phyloP scores from a whole-genome alignment of 2,329 filamentous ascomycete species.

The Neofusicoccum umdonicola region DNA sequence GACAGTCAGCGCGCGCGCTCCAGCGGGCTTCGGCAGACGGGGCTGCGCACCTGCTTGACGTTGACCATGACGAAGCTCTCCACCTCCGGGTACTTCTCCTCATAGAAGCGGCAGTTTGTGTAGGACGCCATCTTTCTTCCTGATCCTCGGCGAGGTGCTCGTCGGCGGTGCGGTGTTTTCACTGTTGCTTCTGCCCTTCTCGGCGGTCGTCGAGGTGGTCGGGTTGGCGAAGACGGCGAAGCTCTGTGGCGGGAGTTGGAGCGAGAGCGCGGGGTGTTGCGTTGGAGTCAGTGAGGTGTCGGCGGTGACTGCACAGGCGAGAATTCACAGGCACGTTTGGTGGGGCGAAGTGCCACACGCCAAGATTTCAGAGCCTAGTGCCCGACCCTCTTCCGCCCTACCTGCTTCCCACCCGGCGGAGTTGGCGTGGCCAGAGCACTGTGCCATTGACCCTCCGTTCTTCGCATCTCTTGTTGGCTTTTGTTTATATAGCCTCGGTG shows the following conservation, averaged over 20 bases:
- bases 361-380: slow-evolving; percentile 13
- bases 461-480: too few relatives aligned
- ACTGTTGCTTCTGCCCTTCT: neutral
- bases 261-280: neutral
- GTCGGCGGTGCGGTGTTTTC: neutral
- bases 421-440: too few relatives aligned
- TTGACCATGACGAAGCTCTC: slow-evolving; percentile 99
- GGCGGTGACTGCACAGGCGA: slow-evolving; percentile 14
- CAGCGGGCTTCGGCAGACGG: slow-evolving; percentile 7
- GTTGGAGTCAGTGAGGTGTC: slow-evolving; percentile 11
- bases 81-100: slow-evolving; percentile 97
- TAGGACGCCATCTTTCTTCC: slow-evolving; percentile 70
- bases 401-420: neutral
- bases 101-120: slow-evolving; percentile 95
- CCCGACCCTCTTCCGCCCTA: neutral
- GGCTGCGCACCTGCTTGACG: slow-evolving; percentile 75
- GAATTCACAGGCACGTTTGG: slow-evolving; percentile 15
- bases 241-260: neutral
- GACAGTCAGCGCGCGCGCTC: neutral
- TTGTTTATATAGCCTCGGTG: too few relatives aligned
- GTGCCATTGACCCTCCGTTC: too few relatives aligned
- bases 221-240: neutral
- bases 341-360: slow-evolving; percentile 12
- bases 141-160: neutral
- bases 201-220: too few relatives aligned